A percentile compares a stretch with the other conserved stretches of the same genome.
Evolutionary conservation across 192 early-diverging fungal species (phyloP).

Genomic region (Podila horticola): DNA sequence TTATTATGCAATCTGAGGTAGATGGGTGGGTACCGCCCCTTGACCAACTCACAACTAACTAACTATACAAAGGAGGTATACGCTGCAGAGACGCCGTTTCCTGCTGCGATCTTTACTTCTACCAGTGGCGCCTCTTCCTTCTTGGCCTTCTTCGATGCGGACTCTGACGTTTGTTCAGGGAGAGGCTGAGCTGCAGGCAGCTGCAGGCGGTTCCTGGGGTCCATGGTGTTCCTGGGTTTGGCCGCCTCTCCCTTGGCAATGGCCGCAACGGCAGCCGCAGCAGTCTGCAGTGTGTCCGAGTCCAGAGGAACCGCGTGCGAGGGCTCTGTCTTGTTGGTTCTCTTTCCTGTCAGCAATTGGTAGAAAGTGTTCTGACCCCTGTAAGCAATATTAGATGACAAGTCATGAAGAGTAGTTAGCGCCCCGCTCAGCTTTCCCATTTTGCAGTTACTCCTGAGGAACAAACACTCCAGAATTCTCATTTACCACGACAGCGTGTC

Average conservation of each 20-base stretch:
- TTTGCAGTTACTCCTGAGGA: too few species aligned
- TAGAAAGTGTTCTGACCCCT: slow-evolving; percentile 56
- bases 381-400: background rate
- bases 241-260: slow-evolving; percentile 18
- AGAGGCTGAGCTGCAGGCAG: slow-evolving; percentile 32
- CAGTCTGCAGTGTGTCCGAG: slow-evolving; percentile 21
- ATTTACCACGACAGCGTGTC: slow-evolving; percentile 52
- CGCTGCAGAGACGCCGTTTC: slow-evolving; percentile 48
- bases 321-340: slow-evolving; percentile 50
- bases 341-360: slow-evolving; percentile 52
- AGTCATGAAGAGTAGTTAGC: too few species aligned
- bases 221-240: slow-evolving; percentile 7
- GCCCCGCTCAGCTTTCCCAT: too few species aligned
- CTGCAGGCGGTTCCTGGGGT: slow-evolving; percentile 48
- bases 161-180: background rate
- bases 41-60: too few species aligned
- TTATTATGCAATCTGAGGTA: too few species aligned
- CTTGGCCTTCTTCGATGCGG: background rate
- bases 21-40: too few species aligned
- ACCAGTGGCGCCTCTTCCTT: slow-evolving; percentile 8
- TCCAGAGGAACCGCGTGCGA: slow-evolving; percentile 46
- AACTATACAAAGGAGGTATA: slow-evolving; percentile 14
- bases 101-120: slow-evolving; percentile 51
- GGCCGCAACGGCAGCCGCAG: slow-evolving; percentile 24
- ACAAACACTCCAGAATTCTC: background rate